Evolutionary conservation across 2,329 filamentous ascomycete species (phyloP).

Genomic region (Claviceps paspali): DNA sequence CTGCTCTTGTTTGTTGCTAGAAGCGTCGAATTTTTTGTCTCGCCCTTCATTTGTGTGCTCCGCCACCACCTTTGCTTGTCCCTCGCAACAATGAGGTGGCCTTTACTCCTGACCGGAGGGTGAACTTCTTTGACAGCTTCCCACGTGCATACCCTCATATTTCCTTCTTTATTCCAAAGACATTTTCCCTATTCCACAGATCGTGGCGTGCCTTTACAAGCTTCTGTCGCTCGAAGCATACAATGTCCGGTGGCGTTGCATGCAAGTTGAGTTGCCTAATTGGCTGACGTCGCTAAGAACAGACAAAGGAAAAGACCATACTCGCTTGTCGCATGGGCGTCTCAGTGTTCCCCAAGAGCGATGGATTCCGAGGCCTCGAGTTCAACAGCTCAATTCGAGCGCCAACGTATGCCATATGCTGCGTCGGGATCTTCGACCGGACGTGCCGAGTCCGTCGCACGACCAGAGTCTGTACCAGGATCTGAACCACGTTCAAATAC

Average conservation of each 20-base stretch:
- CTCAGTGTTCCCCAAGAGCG: background rate
- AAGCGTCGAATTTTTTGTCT: background rate
- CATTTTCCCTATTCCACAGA: background rate
- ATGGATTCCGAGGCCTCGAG: slow-evolving; percentile 16
- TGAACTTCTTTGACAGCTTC: slow-evolving; percentile 8
- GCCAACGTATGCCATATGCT: slow-evolving; percentile 3
- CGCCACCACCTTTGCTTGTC: slow-evolving; percentile 2
- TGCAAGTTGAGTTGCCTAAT: slow-evolving; percentile 1
- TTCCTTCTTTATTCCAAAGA: slow-evolving; percentile 5
- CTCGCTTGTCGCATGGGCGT: background rate
- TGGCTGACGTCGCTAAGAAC: slow-evolving; percentile 1
- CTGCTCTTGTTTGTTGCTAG: background rate
- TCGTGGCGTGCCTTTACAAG: background rate
- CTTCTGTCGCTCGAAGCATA: slow-evolving; percentile 1
- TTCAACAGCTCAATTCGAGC: slow-evolving; percentile 7
- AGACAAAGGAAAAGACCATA: background rate
- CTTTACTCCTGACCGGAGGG: slow-evolving; percentile 12
- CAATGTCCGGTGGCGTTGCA: slow-evolving; percentile 1
- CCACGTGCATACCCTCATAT: slow-evolving; percentile 8
- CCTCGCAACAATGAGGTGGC: slow-evolving; percentile 16
- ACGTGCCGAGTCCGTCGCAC: background rate
- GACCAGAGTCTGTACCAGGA: background rate
- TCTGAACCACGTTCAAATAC: background rate
- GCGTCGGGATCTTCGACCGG: background rate
- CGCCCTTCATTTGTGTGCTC: slow-evolving; percentile 1